These are phyloP conservation scores for Lojkania enalia DNA, from an alignment of 2,329 filamentous ascomycete species.

Conservation along the genomic window DNA sequence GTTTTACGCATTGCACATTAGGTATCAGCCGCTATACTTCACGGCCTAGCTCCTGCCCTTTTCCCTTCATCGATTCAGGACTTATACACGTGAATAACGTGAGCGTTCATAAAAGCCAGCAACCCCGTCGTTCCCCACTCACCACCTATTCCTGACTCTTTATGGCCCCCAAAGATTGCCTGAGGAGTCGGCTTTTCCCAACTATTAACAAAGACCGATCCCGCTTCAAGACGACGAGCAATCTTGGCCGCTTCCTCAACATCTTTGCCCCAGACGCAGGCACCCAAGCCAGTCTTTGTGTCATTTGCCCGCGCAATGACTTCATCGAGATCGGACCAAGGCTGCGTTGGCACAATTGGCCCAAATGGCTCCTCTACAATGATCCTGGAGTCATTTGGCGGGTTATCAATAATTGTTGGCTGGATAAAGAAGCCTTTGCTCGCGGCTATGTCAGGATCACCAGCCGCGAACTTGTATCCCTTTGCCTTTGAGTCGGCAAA, in stretches of 20 bases:
- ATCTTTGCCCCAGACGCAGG: constrained; percentile 51
- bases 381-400: constrained; percentile 58
- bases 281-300: constrained; percentile 54
- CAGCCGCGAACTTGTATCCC: constrained; percentile 57
- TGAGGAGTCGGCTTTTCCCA: constrained; percentile 52
- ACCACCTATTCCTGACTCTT: constrained; percentile 76
- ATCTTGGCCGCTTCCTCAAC: constrained; percentile 52
- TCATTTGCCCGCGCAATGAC: constrained; percentile 53
- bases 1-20: too few species aligned
- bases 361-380: constrained; percentile 65
- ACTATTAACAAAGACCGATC: constrained; percentile 60
- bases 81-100: constrained; percentile 54
- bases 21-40: too few species aligned
- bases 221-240: constrained; percentile 55
- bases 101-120: constrained; percentile 53
- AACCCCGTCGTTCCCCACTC: constrained; percentile 58
- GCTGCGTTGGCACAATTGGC: constrained; percentile 65
- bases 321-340: constrained; percentile 60
- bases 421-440: constrained; percentile 59
- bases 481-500: constrained; percentile 58
- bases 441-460: constrained; percentile 36
- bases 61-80: constrained; percentile 4
- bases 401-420: constrained; percentile 62
- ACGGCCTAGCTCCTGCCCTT: too few species aligned
- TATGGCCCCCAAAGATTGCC: constrained; percentile 72